These are phyloP conservation scores for Saururus chinensis DNA, from an alignment of 164 flowering plant genomes.

Conservation along the genomic window DNA sequence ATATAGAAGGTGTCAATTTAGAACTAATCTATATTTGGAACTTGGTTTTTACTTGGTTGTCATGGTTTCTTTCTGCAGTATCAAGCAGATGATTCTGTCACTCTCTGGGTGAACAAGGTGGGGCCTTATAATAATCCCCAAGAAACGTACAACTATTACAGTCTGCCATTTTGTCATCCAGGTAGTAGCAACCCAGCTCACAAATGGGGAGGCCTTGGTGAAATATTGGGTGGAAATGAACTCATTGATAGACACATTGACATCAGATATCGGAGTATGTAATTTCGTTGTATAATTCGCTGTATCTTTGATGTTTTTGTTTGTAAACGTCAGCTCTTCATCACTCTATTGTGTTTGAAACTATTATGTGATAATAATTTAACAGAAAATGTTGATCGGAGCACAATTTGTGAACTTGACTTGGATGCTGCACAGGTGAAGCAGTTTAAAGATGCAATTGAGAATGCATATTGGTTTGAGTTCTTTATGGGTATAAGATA, in stretches of 20 bases:
- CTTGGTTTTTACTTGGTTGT: too few relatives aligned
- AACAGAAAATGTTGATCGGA: constrained; percentile 74
- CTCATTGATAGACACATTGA: constrained; percentile 90
- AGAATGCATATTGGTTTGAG: constrained; percentile 90
- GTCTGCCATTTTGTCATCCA: constrained; percentile 86
- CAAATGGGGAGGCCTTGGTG: constrained; percentile 99
- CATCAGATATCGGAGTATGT: constrained; percentile 73
- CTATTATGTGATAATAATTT: too few relatives aligned
- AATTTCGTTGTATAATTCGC: not conserved
- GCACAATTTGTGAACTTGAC: constrained; percentile 53
- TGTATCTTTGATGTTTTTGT: not conserved
- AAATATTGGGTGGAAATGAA: constrained; percentile 96
- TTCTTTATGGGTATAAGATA: constrained; percentile 93
- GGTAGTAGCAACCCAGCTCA: constrained; percentile 50
- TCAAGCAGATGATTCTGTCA: constrained; percentile 61
- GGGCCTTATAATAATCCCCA: constrained; percentile 99
- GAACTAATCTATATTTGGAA: too few relatives aligned
- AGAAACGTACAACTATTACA: constrained; percentile 93
- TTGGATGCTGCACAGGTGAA: constrained; percentile 71
- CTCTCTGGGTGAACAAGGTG: constrained; percentile 96
- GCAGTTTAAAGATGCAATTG: constrained; percentile 93
- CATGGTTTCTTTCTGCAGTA: constrained; percentile 36
- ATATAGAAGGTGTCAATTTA: too few relatives aligned
- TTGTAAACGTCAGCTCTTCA: not conserved
- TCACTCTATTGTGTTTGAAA: too few relatives aligned